Base-by-base conservation (phyloP, 1,284 basidiomycete species). In the Microbotryum intermedium region DNA sequence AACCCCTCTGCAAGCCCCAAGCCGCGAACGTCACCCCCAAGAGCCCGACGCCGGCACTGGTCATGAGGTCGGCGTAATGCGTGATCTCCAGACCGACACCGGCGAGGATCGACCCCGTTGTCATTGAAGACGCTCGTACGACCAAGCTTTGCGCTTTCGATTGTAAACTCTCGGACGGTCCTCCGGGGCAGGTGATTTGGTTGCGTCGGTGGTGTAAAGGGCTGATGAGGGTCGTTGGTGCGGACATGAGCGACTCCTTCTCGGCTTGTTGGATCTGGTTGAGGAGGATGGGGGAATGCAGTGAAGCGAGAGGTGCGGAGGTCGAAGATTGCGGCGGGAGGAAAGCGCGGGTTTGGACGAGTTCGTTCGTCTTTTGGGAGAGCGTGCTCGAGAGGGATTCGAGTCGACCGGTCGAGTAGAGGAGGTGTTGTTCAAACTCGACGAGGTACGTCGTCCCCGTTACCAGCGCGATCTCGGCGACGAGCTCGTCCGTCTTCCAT, bases 1-100 rank as follows among this genome's bases (percentile, higher is more conserved):
- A 76, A 21, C 66, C 53, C 3, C 71, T 68, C 61, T 76, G 75
- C 58, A 75, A 56, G n/a, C 65, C 64, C 70, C 72, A 76, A 9
- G 70, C 72, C 10, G 65, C 67, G 21, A 71, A 16, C 7, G 66
- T 67, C 7, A 65, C 61, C 13, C 71, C 73, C 11, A 76, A 53
- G 4, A 72, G 57, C 4, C 69, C 72, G 21, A 70, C 34, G 1
- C 68, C 75, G 1, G 67, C 56, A 7, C 65, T 71, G 18, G 72
- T 74, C 39, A 64, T 66, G 4, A 72, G 59, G 48, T 72, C 68
- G 21, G 72, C 64, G 3, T 57, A 47, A 20, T 57, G 64, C 13
- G 70, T n/a, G 7, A 67, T 42, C 21, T 58, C 44, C 16, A 52
- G 23, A 16, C 47, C 57, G 18, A 56, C 45, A 16, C 59, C 60